A percentile compares a stretch with the other conserved stretches of the same genome.
Conservation (phyloP, 2,329 filamentous ascomycete species). For the Dactylellina leptospora region DNA sequence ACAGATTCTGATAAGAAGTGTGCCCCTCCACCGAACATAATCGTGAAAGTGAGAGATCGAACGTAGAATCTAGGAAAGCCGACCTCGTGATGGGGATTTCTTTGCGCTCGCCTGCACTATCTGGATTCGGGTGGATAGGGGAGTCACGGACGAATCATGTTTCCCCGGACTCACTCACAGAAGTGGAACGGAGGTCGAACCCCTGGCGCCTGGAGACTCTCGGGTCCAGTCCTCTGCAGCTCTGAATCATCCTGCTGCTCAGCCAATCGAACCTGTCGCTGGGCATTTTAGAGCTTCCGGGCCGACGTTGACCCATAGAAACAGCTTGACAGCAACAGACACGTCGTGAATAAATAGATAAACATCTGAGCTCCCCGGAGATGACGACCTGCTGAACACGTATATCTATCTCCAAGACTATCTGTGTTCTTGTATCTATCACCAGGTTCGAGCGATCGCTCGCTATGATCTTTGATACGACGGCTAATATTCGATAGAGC, state of each 20-base stretch:
- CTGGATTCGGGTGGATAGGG: conserved; percentile 14
- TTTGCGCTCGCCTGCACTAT: conserved; percentile 13
- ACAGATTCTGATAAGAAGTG: conserved; percentile 20
- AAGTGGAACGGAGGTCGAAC: neutral
- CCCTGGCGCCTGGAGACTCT: conserved; percentile 18
- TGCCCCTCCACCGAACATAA: conserved; percentile 21
- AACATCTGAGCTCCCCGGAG: too few relatives aligned
- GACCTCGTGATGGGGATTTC: neutral
- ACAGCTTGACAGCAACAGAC: too few relatives aligned
- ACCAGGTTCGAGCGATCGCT: too few relatives aligned
- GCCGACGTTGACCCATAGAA: too few relatives aligned
- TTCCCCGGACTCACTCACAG: neutral
- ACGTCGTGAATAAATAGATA: too few relatives aligned
- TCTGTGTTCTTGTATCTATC: too few relatives aligned
- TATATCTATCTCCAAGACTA: too few relatives aligned
- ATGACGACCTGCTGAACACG: too few relatives aligned
- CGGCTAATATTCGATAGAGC: too few relatives aligned
- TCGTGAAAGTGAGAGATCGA: conserved; percentile 2
- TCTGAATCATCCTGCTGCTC: conserved; percentile 48
- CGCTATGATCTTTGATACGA: too few relatives aligned
- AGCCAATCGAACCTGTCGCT: conserved; percentile 10
- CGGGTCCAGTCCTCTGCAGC: conserved; percentile 35
- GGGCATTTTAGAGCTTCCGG: conserved; percentile 5
- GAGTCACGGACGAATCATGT: conserved; percentile 7
- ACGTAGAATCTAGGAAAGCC: neutral